A percentile compares a stretch with the other conserved stretches of the same genome.
Evolutionary conservation across 106 monocot genomes (phyloP).

Genomic region (Apostasia ramifera): DNA sequence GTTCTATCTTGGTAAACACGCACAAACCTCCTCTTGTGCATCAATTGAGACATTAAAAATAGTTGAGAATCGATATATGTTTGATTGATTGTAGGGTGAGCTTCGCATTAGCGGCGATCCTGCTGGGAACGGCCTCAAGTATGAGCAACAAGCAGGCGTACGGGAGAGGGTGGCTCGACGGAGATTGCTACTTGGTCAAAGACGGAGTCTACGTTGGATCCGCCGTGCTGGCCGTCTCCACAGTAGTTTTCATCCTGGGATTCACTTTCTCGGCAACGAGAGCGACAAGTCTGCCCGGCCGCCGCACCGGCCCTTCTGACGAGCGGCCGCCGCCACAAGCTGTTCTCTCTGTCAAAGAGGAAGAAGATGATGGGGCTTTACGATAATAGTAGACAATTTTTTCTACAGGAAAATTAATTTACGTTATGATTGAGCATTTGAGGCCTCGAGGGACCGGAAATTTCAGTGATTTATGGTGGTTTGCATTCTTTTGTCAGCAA

Average conservation of each 20-base stretch:
- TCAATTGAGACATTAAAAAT: neutral
- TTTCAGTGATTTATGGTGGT: too few relatives aligned
- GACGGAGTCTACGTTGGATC: conserved; percentile 53
- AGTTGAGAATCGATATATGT: neutral
- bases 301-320: too few relatives aligned
- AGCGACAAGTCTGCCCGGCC: neutral
- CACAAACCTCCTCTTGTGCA: neutral
- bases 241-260: conserved; percentile 22
- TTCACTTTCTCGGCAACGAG: conserved; percentile 14
- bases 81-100: conserved; percentile 32
- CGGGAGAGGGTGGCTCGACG: conserved; percentile 78
- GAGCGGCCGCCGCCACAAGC: too few relatives aligned
- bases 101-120: conserved; percentile 40
- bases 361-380: too few relatives aligned
- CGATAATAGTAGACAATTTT: too few relatives aligned
- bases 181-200: conserved; percentile 69
- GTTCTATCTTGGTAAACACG: conserved; percentile 53
- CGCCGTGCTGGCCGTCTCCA: conserved; percentile 28
- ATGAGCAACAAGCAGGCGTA: conserved; percentile 69
- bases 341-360: too few relatives aligned
- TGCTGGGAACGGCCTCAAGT: conserved; percentile 60
- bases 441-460: too few relatives aligned
- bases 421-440: too few relatives aligned
- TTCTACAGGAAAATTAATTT: too few relatives aligned
- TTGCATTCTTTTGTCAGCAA: too few relatives aligned